Percentiles rank a stretch among this genome's conserved stretches.
Conservation (phyloP, 352 stramenopile species). For the Phytophthora fragariaefolia region DNA sequence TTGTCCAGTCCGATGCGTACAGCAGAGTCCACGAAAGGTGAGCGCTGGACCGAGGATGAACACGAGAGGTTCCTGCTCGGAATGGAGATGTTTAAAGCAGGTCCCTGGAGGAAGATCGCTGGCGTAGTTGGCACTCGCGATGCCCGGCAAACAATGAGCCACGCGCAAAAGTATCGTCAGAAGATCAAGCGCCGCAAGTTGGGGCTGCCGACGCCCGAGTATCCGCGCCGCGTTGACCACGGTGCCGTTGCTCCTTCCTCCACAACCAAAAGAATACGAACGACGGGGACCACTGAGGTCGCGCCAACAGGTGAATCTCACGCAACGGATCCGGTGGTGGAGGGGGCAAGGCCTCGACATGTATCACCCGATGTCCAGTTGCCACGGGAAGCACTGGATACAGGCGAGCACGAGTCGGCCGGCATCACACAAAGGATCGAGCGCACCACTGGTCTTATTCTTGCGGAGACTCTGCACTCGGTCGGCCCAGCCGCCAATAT, state of each 20-base stretch:
- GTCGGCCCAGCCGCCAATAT: background rate
- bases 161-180: conserved; percentile 65
- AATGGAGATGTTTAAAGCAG: conserved; percentile 53
- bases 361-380: conserved; percentile 33
- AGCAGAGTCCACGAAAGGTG: conserved; percentile 32
- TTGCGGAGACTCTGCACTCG: conserved; percentile 13
- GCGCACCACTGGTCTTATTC: conserved; percentile 21
- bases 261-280: conserved; percentile 30
- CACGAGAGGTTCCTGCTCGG: conserved; percentile 57
- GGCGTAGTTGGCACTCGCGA: conserved; percentile 52
- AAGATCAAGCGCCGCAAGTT: conserved; percentile 51
- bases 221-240: background rate
- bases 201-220: conserved; percentile 7
- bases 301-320: conserved; percentile 12
- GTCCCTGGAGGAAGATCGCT: conserved; percentile 57
- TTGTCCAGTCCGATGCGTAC: conserved; percentile 3
- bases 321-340: conserved; percentile 15
- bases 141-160: conserved; percentile 61
- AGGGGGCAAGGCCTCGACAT: background rate
- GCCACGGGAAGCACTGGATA: conserved; percentile 18
- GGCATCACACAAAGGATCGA: background rate
- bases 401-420: background rate
- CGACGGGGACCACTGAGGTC: background rate
- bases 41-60: conserved; percentile 53
- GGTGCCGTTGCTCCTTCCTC: background rate